A percentile compares a stretch with the other conserved stretches of the same genome.
Conservation (phyloP, 345 rosid species). For the Dimocarpus longan region DNA sequence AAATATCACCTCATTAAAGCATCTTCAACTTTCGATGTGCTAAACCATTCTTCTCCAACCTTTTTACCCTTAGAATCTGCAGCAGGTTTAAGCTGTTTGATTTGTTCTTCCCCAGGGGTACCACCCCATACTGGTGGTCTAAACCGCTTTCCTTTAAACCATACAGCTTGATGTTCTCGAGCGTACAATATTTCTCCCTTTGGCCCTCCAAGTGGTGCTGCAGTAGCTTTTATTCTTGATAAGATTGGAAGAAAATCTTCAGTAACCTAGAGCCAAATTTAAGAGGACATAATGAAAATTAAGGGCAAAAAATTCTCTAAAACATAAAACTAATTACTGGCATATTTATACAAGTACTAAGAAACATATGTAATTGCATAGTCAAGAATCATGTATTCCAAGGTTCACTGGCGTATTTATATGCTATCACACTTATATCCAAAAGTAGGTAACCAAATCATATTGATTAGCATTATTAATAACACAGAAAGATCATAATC, state of each 20-base stretch:
- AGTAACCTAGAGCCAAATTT: slow-evolving; percentile 47
- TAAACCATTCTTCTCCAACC: slow-evolving; percentile 99
- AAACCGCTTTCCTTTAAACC: slow-evolving; percentile 94
- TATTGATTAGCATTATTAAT: background rate
- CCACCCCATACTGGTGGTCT: slow-evolving; percentile 84
- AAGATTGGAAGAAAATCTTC: slow-evolving; percentile 85
- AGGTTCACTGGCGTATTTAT: background rate
- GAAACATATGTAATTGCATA: background rate
- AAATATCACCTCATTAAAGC: slow-evolving; percentile 68
- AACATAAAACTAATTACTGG: background rate
- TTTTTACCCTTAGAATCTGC: slow-evolving; percentile 89
- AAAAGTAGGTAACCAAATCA: background rate
- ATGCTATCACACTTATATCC: background rate
- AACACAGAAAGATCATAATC: background rate
- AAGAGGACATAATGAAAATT: background rate
- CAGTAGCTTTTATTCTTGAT: slow-evolving; percentile 74
- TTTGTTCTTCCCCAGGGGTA: slow-evolving; percentile 91
- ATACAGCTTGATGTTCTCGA: slow-evolving; percentile 89
- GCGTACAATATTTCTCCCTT: slow-evolving; percentile 88
- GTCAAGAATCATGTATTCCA: background rate
- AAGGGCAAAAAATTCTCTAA: background rate
- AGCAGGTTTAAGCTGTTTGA: slow-evolving; percentile 86
- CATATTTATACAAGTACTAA: background rate
- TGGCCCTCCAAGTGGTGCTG: slow-evolving; percentile 78
- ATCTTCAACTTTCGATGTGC: slow-evolving; percentile 74